Base-by-base conservation (phyloP, 495 filamentous ascomycete species). In the Staphylotrichum longicolle region DNA sequence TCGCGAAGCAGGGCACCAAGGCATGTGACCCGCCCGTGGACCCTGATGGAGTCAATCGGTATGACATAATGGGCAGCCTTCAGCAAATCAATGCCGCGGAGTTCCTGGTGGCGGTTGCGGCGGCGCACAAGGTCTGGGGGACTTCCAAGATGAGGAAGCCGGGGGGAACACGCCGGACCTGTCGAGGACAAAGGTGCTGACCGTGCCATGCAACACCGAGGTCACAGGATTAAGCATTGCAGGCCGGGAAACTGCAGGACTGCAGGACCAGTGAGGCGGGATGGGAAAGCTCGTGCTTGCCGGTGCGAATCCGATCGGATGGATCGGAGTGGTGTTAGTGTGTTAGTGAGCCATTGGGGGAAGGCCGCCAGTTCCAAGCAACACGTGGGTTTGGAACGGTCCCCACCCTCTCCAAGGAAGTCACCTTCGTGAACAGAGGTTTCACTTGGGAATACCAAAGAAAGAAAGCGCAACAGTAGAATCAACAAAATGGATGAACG, bases 61-160 rank as follows among this genome's bases (percentile, higher is more conserved):
- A 67, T 64, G 65, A 67, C 61, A 63, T 63, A 60, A 60, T 57
- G 54, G 48, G 53, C 34, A 33, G 40, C 59, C 59, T 27, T 4
- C 42, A 15, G 20, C 44, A 32, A 44, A 41, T 61, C 33, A 42
- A 47, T 53, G n/a, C 39, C 49, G 2, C 27, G 20, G 15, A 35
- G 30, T 20, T 10, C 34, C 47, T 44, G 39, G 40, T 35, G 14
- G 39, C 15, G 39, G 37, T 6, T n/a, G 39, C 27, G 39, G 12
- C 27, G 6, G 9, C 32, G 20, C 20, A 27, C 20, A 4, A 42
- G 33, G 14, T 20, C 52, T 15, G 10, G 11, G 20, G 10, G n/a
- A 20, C 34, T 1, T 57, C 33, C 44, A 3, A 20, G 15, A 14
- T 14, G 14, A 12, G 32, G 11, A 37, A 27, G 8, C 51, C 8